These are phyloP conservation scores for Trypanosoma vivax DNA, from an alignment of 208 protist species.

Conservation along the genomic window DNA sequence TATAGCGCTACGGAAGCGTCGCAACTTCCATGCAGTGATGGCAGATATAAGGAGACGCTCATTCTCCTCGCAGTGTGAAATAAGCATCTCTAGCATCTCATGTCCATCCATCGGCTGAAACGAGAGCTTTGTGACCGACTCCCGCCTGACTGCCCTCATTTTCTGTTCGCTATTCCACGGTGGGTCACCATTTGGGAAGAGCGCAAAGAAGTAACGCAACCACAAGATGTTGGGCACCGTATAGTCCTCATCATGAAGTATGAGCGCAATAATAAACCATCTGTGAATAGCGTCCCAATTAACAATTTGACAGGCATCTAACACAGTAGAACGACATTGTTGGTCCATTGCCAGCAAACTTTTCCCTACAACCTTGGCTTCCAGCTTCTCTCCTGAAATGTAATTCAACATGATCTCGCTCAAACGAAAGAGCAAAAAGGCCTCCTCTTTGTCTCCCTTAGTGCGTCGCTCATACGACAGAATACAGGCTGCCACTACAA, in stretches of 20 bases:
- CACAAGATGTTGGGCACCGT: conserved; percentile 31
- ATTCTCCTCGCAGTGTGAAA: conserved; percentile 40
- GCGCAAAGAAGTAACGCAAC: conserved; percentile 61
- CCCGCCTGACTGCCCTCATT: too few species aligned
- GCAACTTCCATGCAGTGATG: conserved; percentile 39
- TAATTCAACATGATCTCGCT: conserved; percentile 12
- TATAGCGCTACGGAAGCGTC: conserved; percentile 61
- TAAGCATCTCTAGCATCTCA: conserved; percentile 32
- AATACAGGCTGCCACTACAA: conserved; percentile 53
- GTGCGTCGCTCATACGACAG: conserved; percentile 23
- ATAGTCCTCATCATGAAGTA: conserved; percentile 38
- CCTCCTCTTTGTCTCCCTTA: background rate
- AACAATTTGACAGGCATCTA: conserved; percentile 34
- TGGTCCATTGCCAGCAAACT: conserved; percentile 15
- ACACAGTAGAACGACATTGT: conserved; percentile 20
- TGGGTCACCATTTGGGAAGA: conserved; percentile 1
- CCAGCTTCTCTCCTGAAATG: background rate
- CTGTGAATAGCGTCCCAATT: conserved; percentile 37
- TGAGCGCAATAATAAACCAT: conserved; percentile 58
- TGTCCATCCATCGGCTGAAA: conserved; percentile 17
- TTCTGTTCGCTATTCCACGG: too few species aligned
- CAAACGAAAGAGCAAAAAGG: background rate
- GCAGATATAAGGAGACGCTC: conserved; percentile 56
- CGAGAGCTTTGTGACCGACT: too few species aligned
- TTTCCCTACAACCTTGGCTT: background rate